phyloP scores from a whole-genome alignment of 2,329 filamentous ascomycete species.

The Aspergillus transmontanensis region DNA sequence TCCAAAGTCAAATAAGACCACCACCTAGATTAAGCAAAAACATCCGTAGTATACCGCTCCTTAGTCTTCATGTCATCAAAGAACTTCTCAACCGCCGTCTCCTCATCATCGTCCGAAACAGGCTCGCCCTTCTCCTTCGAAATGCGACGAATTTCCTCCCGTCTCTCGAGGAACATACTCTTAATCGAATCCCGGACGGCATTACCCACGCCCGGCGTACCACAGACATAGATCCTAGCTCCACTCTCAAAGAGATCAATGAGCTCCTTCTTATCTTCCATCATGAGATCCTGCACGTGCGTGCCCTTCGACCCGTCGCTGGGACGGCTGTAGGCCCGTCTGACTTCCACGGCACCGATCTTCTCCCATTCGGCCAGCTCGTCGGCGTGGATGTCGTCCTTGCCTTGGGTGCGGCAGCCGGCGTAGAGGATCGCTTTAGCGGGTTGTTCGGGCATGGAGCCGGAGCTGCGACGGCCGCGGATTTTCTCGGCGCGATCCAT shows the following conservation, averaged over 20 bases:
- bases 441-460: slow-evolving; percentile 23
- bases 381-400: slow-evolving; percentile 38
- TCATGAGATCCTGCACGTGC: slow-evolving; percentile 58
- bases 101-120: slow-evolving; percentile 28
- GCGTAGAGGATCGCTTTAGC: slow-evolving; percentile 40
- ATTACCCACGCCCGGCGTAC: slow-evolving; percentile 56
- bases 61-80: slow-evolving; percentile 43
- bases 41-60: slow-evolving; percentile 61
- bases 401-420: slow-evolving; percentile 38
- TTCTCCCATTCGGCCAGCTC: slow-evolving; percentile 59
- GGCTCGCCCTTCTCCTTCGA: slow-evolving; percentile 37
- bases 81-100: slow-evolving; percentile 31
- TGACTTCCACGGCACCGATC: slow-evolving; percentile 62
- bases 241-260: slow-evolving; percentile 50
- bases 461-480: slow-evolving; percentile 26
- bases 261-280: slow-evolving; percentile 51
- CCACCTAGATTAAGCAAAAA: slow-evolving; percentile 47
- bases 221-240: slow-evolving; percentile 67
- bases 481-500: slow-evolving; percentile 59
- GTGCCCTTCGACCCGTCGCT: slow-evolving; percentile 50
- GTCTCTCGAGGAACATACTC: slow-evolving; percentile 35
- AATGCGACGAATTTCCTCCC: slow-evolving; percentile 32
- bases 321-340: slow-evolving; percentile 61
- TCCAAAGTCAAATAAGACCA: neutral
- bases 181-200: slow-evolving; percentile 49